Evolutionary conservation across 116 monocot species (phyloP).

Genomic region (Trichopus zeylanicus): DNA sequence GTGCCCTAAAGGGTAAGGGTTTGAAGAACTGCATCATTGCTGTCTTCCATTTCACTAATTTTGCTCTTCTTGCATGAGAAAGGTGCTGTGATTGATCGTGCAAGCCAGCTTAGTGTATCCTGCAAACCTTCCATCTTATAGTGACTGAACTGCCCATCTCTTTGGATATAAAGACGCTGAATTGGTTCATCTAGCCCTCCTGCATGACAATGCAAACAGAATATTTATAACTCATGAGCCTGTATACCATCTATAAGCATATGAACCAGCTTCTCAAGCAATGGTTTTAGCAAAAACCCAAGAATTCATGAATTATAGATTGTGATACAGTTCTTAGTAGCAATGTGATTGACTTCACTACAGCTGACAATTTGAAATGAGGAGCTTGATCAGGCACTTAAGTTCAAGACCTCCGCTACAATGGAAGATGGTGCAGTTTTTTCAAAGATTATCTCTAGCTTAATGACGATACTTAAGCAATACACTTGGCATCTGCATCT

Average conservation of each 20-base stretch:
- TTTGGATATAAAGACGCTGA: slow-evolving; percentile 39
- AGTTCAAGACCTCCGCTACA: no score
- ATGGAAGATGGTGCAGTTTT: background rate
- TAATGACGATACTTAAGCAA: background rate
- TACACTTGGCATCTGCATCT: no score
- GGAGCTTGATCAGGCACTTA: no score
- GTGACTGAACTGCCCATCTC: slow-evolving; percentile 86
- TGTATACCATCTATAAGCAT: no score
- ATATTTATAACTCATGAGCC: background rate
- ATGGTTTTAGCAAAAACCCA: no score
- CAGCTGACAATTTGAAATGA: no score
- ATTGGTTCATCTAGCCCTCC: slow-evolving; percentile 75
- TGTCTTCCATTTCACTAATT: slow-evolving; percentile 23
- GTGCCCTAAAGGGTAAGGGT: background rate
- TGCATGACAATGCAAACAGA: slow-evolving; percentile 14
- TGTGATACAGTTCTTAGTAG: background rate
- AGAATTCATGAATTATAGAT: background rate
- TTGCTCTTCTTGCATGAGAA: slow-evolving; percentile 28
- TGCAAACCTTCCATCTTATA: slow-evolving; percentile 92
- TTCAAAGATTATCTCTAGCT: background rate
- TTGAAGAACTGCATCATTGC: slow-evolving; percentile 21
- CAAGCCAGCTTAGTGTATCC: slow-evolving; percentile 52
- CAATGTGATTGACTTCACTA: no score
- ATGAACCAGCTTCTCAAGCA: no score
- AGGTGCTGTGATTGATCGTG: slow-evolving; percentile 28